Conservation (phyloP, 306 rosid species). For the Citrullus mucosospermus region DNA sequence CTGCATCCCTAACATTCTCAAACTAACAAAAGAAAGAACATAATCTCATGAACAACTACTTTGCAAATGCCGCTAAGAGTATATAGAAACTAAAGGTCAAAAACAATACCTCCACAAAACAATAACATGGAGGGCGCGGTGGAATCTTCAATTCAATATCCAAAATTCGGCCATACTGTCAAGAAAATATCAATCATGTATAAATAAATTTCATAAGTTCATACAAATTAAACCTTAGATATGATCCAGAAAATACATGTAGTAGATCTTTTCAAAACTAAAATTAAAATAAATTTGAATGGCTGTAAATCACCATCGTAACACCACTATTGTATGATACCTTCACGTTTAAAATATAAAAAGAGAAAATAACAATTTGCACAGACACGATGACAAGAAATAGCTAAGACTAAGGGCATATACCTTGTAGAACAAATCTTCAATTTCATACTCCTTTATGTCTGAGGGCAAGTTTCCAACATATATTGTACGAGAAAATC, state of each 20-base stretch:
- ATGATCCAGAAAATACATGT: neutral
- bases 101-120: constrained; percentile 82
- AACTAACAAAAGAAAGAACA: constrained; percentile 38
- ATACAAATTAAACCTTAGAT: neutral
- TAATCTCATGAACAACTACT: neutral
- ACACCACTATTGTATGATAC: neutral
- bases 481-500: constrained; percentile 98
- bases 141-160: constrained; percentile 94
- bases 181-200: constrained; percentile 5
- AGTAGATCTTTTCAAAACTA: neutral
- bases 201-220: neutral
- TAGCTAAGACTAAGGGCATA: neutral
- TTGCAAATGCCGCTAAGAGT: neutral
- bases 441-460: constrained; percentile 78
- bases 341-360: neutral
- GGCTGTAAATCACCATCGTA: neutral
- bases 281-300: neutral
- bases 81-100: neutral
- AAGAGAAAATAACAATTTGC: neutral
- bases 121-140: constrained; percentile 92
- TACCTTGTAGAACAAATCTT: constrained; percentile 93
- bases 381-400: neutral
- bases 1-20: constrained; percentile 92
- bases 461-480: constrained; percentile 97
- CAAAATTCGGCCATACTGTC: constrained; percentile 93